Percentiles rank a stretch among this genome's conserved stretches.
These are phyloP conservation scores for Tetratostichococcus sp. DNA, from an alignment of 139 green algal species.

Conservation along the genomic window DNA sequence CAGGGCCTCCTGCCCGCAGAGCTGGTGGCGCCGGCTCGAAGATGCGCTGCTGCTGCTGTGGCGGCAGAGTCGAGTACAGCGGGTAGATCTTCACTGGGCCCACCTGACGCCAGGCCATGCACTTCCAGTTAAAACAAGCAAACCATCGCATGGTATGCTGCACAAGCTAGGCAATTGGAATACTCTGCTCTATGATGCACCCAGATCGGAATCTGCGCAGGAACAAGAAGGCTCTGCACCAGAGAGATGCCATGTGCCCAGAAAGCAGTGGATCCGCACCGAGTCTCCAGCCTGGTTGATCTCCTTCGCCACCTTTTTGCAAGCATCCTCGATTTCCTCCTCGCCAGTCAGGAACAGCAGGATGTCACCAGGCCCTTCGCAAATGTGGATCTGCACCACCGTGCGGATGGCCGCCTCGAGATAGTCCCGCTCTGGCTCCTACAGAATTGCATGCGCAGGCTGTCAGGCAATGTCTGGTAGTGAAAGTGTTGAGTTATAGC, in stretches of 20 bases:
- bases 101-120: constrained; percentile 31
- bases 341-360: constrained; percentile 98
- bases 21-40: constrained; percentile 82
- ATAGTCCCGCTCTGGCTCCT: constrained; percentile 97
- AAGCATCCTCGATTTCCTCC: constrained; percentile 99
- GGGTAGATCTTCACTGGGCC: constrained; percentile 92
- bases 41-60: constrained; percentile 94
- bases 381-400: constrained; percentile 93
- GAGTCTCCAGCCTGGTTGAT: constrained; percentile 9
- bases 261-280: not conserved
- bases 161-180: too few relatives aligned
- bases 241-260: too few relatives aligned
- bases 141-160: not conserved
- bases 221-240: too few relatives aligned
- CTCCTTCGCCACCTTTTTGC: constrained; percentile 87
- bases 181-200: too few relatives aligned
- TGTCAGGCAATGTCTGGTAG: too few relatives aligned
- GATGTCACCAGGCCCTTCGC: constrained; percentile 85
- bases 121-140: not conserved
- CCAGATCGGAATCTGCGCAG: too few relatives aligned
- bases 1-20: constrained; percentile 43
- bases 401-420: constrained; percentile 96
- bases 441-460: constrained; percentile 1
- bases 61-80: constrained; percentile 96
- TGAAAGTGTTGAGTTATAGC: too few relatives aligned